Percentiles rank a stretch among this genome's conserved stretches.
These are phyloP conservation scores for Yamadazyma triangularis DNA, from an alignment of 1,139 yeast species.

Conservation along the genomic window DNA sequence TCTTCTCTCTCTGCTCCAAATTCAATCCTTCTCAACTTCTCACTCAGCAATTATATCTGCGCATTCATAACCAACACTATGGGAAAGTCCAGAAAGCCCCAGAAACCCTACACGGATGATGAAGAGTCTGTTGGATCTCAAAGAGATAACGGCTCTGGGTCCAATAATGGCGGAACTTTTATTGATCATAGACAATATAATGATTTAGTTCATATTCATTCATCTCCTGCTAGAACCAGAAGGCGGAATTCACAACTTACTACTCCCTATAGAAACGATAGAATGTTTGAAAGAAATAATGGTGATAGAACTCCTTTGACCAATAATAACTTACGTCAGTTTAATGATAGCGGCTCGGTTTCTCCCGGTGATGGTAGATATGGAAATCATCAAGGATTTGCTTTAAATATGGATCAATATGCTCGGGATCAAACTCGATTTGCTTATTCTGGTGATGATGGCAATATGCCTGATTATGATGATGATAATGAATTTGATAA, in stretches of 20 bases:
- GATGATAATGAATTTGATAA: slow-evolving; percentile 13
- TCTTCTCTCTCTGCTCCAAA: too few species aligned
- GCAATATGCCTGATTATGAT: background rate
- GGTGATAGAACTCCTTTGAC: slow-evolving; percentile 18
- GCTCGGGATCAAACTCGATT: slow-evolving; percentile 31
- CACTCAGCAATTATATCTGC: too few species aligned
- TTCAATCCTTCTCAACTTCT: too few species aligned
- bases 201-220: slow-evolving; percentile 26
- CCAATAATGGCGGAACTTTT: too few species aligned
- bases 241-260: slow-evolving; percentile 20
- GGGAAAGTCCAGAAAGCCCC: too few species aligned
- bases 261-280: too few species aligned
- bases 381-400: slow-evolving; percentile 11
- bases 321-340: slow-evolving; percentile 30
- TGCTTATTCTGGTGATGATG: slow-evolving; percentile 9
- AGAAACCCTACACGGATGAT: too few species aligned
- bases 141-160: too few species aligned
- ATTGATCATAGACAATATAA: slow-evolving; percentile 31
- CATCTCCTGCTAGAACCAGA: slow-evolving; percentile 31
- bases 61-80: too few species aligned
- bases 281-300: slow-evolving; percentile 2
- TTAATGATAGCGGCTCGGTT: slow-evolving; percentile 9
- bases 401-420: slow-evolving; percentile 39
- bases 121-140: too few species aligned
- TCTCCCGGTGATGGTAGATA: slow-evolving; percentile 8